Evolutionary conservation across 805 yeast genomes (phyloP).

Genomic region (Tetrapisispora taiwanensis): DNA sequence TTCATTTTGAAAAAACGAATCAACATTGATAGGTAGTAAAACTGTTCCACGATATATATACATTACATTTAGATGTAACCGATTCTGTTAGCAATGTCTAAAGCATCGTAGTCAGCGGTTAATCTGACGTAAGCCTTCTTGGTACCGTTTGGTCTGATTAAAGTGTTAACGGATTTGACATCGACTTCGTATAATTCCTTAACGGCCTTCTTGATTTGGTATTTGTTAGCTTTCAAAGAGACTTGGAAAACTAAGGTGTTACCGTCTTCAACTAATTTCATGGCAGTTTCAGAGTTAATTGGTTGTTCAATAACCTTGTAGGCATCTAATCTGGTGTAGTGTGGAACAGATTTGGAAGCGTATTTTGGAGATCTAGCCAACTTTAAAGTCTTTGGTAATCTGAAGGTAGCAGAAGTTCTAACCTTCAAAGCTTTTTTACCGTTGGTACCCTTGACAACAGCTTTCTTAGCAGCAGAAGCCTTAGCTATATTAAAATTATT

Average conservation of each 20-base stretch:
- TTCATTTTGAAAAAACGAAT: neutral
- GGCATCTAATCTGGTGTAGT: conserved; percentile 93
- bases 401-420: conserved; percentile 92
- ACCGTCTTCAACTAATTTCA: conserved; percentile 98
- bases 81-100: conserved; percentile 98
- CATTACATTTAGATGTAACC: conserved; percentile 74
- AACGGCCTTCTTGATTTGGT: conserved; percentile 96
- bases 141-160: conserved; percentile 98
- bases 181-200: conserved; percentile 98
- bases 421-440: conserved; percentile 83
- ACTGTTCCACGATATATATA: conserved; percentile 2
- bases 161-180: conserved; percentile 86
- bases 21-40: neutral
- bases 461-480: conserved; percentile 98
- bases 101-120: conserved; percentile 98
- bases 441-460: conserved; percentile 95
- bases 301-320: conserved; percentile 91
- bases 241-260: conserved; percentile 99
- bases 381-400: conserved; percentile 93
- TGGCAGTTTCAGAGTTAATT: conserved; percentile 96
- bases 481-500: conserved; percentile 35
- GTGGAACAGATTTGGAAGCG: conserved; percentile 93
- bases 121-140: conserved; percentile 99
- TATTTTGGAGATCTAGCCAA: conserved; percentile 92
- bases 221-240: conserved; percentile 93